A percentile compares a stretch with the other conserved stretches of the same genome.
These are phyloP conservation scores for Haematococcus lacustris DNA, from an alignment of 139 green algal species.

Conservation along the genomic window DNA sequence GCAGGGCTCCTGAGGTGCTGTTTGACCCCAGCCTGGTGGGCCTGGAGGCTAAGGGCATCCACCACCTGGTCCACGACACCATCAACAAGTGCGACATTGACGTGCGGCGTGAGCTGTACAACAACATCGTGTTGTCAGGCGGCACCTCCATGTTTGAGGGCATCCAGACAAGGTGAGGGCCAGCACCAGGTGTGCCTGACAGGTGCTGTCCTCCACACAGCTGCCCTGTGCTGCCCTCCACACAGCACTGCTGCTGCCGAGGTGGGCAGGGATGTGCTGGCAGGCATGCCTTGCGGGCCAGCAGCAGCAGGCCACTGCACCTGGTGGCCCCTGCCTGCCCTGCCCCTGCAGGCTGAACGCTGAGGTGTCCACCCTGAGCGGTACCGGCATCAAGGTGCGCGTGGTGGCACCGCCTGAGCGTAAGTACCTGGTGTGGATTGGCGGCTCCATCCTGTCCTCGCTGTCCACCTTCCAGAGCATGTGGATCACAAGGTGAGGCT, in stretches of 20 bases:
- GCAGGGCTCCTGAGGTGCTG: conserved; percentile 71
- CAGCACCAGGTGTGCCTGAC: too few species aligned
- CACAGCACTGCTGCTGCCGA: too few species aligned
- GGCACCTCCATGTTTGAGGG: conserved; percentile 83
- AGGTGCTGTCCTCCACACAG: too few species aligned
- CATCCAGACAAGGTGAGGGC: neutral
- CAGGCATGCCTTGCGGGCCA: too few species aligned
- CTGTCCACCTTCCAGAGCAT: conserved; percentile 87
- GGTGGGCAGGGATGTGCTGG: too few species aligned
- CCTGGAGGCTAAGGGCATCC: conserved; percentile 53
- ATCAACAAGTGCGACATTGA: conserved; percentile 94
- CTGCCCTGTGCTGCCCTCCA: too few species aligned
- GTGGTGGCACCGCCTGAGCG: conserved; percentile 61
- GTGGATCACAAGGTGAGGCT: conserved; percentile 78
- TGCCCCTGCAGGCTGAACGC: conserved; percentile 71
- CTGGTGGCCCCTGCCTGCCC: too few species aligned
- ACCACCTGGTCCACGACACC: conserved; percentile 78
- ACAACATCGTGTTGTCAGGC: conserved; percentile 84
- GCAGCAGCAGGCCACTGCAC: too few species aligned
- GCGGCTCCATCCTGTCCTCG: conserved; percentile 85
- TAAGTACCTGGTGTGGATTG: conserved; percentile 94
- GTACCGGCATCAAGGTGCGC: conserved; percentile 72
- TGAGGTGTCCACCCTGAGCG: conserved; percentile 52
- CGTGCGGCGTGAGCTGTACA: conserved; percentile 85
- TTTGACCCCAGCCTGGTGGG: conserved; percentile 71